Evolutionary conservation across 352 stramenopile species (phyloP), one percentile per base, ranked within the genome.

Genomic region (Phytophthora cryptogea): DNA sequence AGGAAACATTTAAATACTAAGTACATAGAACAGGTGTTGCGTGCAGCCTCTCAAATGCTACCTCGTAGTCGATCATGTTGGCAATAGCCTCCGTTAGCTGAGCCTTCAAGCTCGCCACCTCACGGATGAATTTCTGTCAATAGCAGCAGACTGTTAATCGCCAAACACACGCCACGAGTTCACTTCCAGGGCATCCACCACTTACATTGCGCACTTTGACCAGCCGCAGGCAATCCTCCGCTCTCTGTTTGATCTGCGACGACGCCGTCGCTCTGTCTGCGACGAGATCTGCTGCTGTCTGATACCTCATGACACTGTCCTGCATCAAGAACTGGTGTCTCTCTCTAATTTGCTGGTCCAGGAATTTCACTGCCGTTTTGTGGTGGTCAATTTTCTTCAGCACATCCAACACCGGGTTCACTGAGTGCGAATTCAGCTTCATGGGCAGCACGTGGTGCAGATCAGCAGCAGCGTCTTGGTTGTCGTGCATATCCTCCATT

Each of bases 301-400:
- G 49, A 65, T 88, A 91, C 44, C 68, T 80, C 42, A 61, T 57
- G 11, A 72, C 52, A 36, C 68, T 85, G 27, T 88, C 67, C 23
- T 72, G 69, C 23, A 92, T 48, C 13, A 89, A 45, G 23, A 76
- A 70, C 59, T 88, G 74, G 42, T 94, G 80, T 28, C 83, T 69
- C 27, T 81, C 67, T 56, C 61, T 50, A 35, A 94, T 78, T 33
- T 75, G 64, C 37, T 79, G 68, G 53, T 94, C 74, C 54, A 94
- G 51, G 41, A 78, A 87, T 28, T 75, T 73, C 40, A 94, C 76
- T 31, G 74, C 80, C 8, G 74, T 73, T 51, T 88, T 91, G 51
- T 86, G 74, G 52, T 90, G 69, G 39, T 94, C 84, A 51, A 94
- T 94, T 40, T 88, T 83, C 68, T 94, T 94, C 6, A 94, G 72